A percentile compares a stretch with the other conserved stretches of the same genome.
Evolutionary conservation across 1,284 basidiomycete genomes (phyloP).

Genomic region (Sporisorium graminicola): DNA sequence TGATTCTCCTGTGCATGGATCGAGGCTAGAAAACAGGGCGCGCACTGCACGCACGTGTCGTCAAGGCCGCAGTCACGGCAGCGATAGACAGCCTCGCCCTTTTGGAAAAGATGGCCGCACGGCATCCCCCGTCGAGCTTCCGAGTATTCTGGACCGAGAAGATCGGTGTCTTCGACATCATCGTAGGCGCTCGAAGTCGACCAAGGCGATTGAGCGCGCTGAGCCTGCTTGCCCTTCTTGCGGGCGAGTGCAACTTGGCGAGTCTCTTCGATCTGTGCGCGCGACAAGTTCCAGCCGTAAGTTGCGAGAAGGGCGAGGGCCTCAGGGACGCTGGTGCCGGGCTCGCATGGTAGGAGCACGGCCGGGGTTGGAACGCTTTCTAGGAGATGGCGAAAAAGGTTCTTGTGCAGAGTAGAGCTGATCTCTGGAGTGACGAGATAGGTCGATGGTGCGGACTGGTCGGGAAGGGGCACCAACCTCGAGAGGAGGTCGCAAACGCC

Average conservation of each 20-base stretch:
- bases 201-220: slow-evolving; percentile 39
- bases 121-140: slow-evolving; percentile 65
- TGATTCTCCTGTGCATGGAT: slow-evolving; percentile 62
- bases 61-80: slow-evolving; percentile 68
- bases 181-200: slow-evolving; percentile 38
- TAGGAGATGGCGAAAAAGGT: slow-evolving; percentile 39
- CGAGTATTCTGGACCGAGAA: slow-evolving; percentile 62
- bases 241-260: slow-evolving; percentile 43
- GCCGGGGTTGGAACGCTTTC: slow-evolving; percentile 40
- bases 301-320: slow-evolving; percentile 45
- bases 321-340: slow-evolving; percentile 31
- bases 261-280: slow-evolving; percentile 54
- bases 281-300: slow-evolving; percentile 55
- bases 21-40: slow-evolving; percentile 65
- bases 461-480: slow-evolving; percentile 37
- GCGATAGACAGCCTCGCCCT: slow-evolving; percentile 69
- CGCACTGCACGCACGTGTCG: slow-evolving; percentile 68
- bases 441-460: slow-evolving; percentile 21
- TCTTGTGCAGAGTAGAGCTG: slow-evolving; percentile 23
- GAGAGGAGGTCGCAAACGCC: slow-evolving; percentile 41
- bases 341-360: slow-evolving; percentile 48
- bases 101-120: slow-evolving; percentile 69
- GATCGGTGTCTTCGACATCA: slow-evolving; percentile 36
- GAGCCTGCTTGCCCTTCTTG: slow-evolving; percentile 54
- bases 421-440: slow-evolving; percentile 36